Evolutionary conservation across 371 early-diverging fungal species (phyloP), one percentile per base, ranked within the genome.

Genomic region (Nematocida sp.): DNA sequence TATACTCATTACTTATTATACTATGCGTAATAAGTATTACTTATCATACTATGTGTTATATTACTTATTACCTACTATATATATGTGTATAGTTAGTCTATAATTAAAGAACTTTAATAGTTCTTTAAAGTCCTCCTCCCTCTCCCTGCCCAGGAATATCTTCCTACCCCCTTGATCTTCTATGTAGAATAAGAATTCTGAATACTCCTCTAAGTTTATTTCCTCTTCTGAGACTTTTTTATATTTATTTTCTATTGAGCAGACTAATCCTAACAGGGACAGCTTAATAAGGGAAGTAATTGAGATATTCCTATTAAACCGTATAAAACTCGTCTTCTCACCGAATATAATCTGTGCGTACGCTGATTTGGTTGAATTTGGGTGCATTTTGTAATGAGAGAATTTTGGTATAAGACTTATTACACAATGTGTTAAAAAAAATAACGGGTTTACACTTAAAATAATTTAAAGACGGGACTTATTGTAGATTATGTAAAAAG

Each of bases 331-430:
- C 18, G 62, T 78, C 40, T 78, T 78, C 4, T 78, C 80, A n/a
- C 80, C 80, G 66, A 78, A 78, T 18, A 78, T 78, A n/a, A 78
- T 40, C 72, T 78, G 70, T 0, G 69, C 71, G 6, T 27, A 33
- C 1, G 20, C 25, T 20, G 9, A 5, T 13, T 18, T 69, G 9
- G 7, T 58, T 6, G 52, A 50, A 13, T 50, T 13, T 50, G 9
- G 52, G 9, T 50, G 9, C 18, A 13, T 50, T 50, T 0, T 50
- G 52, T 33, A 33, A 33, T 33, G 33, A 33, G 33, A 33, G 33
- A 33, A 33, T 2, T 33, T 33, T 33, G 33, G 33, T 33, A 50
- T 50, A 50, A 13, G 9, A 50, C 52, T 50, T 50, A 50, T 50
- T 50, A 50, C 52, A 50, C 52, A 50, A 50, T 50, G 52, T 50